A percentile compares a stretch with the other conserved stretches of the same genome.
Conservation (phyloP, 768 basidiomycete species). For the Pleurotus sapidus region DNA sequence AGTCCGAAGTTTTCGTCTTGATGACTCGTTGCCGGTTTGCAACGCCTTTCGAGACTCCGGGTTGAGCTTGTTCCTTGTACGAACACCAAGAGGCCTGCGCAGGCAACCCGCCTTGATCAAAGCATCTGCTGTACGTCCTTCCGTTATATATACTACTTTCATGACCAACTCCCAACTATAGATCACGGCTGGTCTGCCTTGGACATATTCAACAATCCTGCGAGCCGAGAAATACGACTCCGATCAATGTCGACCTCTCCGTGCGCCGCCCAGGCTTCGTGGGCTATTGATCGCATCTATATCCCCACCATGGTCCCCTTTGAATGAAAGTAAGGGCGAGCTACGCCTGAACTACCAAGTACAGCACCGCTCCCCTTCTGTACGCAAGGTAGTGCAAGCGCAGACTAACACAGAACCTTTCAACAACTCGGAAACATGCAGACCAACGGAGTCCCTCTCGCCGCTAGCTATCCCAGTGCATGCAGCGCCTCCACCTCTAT, state of each 20-base stretch:
- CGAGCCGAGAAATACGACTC: background rate
- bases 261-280: background rate
- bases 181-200: background rate
- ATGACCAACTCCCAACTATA: background rate
- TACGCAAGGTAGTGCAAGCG: conserved; percentile 11
- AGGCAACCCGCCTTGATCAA: background rate
- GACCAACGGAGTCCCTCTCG: conserved; percentile 58
- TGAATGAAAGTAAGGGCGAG: background rate
- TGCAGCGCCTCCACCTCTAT: too few species aligned
- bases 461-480: too few species aligned
- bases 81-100: background rate
- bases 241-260: background rate
- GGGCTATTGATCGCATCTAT: background rate
- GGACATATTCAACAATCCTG: background rate
- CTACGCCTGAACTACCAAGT: background rate
- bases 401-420: too few species aligned
- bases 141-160: too few species aligned
- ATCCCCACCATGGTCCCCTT: background rate
- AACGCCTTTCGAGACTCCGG: too few species aligned
- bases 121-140: background rate
- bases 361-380: too few species aligned
- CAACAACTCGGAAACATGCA: too few species aligned
- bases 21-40: too few species aligned
- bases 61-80: background rate
- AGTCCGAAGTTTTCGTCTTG: background rate